These are phyloP conservation scores for Neurospora terricola DNA, from an alignment of 495 filamentous ascomycete genomes.

Conservation along the genomic window DNA sequence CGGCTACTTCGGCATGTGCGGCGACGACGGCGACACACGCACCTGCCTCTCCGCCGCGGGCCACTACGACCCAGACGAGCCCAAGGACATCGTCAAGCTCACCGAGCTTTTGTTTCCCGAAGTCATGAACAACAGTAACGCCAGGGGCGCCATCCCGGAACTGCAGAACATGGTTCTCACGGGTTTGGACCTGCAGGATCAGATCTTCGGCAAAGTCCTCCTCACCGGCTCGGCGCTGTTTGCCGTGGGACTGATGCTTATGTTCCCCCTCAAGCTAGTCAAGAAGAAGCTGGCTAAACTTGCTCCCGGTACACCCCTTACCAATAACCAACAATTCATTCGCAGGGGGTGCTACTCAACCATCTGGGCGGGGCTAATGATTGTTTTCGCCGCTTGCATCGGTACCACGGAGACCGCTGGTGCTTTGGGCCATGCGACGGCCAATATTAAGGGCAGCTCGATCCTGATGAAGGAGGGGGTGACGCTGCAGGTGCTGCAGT, in stretches of 20 bases:
- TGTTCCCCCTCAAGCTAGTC: conserved; percentile 12
- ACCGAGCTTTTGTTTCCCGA: background rate
- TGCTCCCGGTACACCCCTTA: conserved; percentile 4
- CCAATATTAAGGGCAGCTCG: background rate
- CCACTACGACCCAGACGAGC: conserved; percentile 2
- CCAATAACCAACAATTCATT: background rate
- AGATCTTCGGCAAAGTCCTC: conserved; percentile 15
- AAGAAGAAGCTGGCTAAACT: background rate
- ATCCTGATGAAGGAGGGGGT: conserved; percentile 16
- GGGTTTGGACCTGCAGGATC: conserved; percentile 15
- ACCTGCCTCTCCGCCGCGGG: conserved; percentile 13
- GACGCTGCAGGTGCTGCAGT: conserved; percentile 25
- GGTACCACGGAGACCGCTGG: conserved; percentile 16
- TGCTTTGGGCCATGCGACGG: conserved; percentile 12
- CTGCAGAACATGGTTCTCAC: conserved; percentile 14
- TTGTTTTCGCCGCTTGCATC: conserved; percentile 15
- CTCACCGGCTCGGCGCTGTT: conserved; percentile 15
- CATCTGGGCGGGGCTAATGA: background rate
- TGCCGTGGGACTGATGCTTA: conserved; percentile 22
- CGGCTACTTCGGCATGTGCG: conserved; percentile 30
- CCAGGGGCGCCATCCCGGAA: background rate
- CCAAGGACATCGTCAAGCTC: conserved; percentile 7
- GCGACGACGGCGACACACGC: conserved; percentile 11
- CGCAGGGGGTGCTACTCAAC: background rate
- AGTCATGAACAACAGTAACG: background rate